Percentiles rank a stretch among this genome's conserved stretches.
Evolutionary conservation across 225 moss, liverwort and hornwort species (phyloP).

Genomic region (Polytrichum commune): DNA sequence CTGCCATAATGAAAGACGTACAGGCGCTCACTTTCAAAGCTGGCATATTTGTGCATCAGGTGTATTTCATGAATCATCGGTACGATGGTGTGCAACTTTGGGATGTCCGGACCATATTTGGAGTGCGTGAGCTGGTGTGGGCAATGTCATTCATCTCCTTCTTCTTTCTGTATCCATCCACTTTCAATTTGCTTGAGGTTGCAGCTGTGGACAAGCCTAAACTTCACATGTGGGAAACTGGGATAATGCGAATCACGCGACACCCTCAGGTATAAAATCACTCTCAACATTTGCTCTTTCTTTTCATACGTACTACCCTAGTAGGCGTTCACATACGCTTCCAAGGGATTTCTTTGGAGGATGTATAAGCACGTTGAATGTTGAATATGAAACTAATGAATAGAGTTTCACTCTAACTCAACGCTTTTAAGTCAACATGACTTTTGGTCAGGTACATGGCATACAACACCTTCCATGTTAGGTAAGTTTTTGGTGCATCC

Average conservation of each 20-base stretch:
- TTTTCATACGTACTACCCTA: too few relatives aligned
- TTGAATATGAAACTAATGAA: too few relatives aligned
- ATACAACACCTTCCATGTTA: too few relatives aligned
- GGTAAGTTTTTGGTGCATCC: too few relatives aligned
- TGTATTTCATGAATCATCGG: constrained; percentile 94
- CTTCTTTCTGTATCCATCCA: constrained; percentile 89
- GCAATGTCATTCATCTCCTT: constrained; percentile 83
- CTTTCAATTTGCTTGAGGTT: constrained; percentile 96
- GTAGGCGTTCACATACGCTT: too few relatives aligned
- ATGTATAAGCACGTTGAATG: too few relatives aligned
- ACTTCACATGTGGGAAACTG: constrained; percentile 95
- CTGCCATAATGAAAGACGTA: too few relatives aligned
- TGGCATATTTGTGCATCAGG: constrained; percentile 25
- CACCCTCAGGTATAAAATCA: constrained; percentile 75
- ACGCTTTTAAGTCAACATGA: too few relatives aligned
- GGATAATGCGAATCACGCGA: constrained; percentile 93
- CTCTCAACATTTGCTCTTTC: too few relatives aligned
- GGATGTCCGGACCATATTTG: constrained; percentile 74
- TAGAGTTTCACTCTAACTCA: too few relatives aligned
- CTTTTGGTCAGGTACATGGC: too few relatives aligned
- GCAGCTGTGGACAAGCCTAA: constrained; percentile 98
- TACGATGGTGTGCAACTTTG: constrained; percentile 93
- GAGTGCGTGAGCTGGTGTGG: constrained; percentile 85
- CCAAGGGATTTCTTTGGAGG: too few relatives aligned
- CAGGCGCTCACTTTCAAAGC: background rate